Evolutionary conservation across 495 filamentous ascomycete species (phyloP).

Genomic region (Aspergillus kassunensis): DNA sequence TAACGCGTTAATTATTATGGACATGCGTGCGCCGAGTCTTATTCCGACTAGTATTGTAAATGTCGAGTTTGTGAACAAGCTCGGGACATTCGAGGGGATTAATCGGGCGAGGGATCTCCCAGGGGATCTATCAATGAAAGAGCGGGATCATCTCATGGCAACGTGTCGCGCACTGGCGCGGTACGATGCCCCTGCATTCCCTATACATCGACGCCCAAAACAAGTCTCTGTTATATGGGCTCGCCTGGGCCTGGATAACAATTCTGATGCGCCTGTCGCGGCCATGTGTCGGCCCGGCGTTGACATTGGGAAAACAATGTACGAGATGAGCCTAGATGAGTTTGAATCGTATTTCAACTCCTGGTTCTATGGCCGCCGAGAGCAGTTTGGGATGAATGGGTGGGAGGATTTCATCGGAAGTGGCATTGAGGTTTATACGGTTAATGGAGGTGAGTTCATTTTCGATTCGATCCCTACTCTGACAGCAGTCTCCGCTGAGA

Average conservation of each 20-base stretch:
- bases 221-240: no score
- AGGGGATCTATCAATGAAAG: neutral
- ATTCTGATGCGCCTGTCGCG: neutral
- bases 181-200: neutral
- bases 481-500: no score
- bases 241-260: no score
- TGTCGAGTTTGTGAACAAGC: neutral
- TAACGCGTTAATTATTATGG: neutral
- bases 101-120: slow-evolving; percentile 3
- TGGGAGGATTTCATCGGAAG: neutral
- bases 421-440: neutral
- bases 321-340: no score
- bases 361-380: no score
- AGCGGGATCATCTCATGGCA: no score
- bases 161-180: no score
- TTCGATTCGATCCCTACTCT: no score
- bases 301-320: neutral
- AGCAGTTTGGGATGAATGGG: no score
- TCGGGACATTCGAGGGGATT: neutral
- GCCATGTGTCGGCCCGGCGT: neutral
- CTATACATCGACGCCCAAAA: no score
- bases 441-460: neutral
- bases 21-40: slow-evolving; percentile 3
- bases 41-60: neutral
- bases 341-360: neutral